Base-by-base conservation (phyloP, 768 basidiomycete genomes). In the Pluteus cervinus region DNA sequence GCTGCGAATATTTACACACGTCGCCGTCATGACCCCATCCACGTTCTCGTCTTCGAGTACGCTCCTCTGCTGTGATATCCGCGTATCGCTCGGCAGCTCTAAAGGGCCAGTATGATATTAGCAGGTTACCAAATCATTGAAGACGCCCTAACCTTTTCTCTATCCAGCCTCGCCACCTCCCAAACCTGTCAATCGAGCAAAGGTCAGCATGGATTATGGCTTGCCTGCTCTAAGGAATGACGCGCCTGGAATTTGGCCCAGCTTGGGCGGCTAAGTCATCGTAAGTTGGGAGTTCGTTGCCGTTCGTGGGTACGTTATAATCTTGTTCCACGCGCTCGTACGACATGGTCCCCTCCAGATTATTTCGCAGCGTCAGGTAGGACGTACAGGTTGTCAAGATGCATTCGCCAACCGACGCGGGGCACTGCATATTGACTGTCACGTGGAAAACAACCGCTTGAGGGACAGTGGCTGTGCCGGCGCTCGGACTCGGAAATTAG, bases 71-170 rank as follows among this genome's bases (percentile, higher is more conserved):
- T 3, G 79, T 72, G 25, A 81, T 51, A 47, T 84, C 82, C 15
- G 62, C 60, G 55, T 87, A 87, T 24, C 88, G 73, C 49, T 89
- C 87, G n/a, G 86, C 86, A 11, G 88, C 88, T 58, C 87, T 90
- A 46, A 38, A 36, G 33, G 40, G 26, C 42, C 39, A 37, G 14
- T 32, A 26, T 28, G 23, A 30, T 16, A 17, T 38, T 21, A 39
- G 25, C 41, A 20, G 23, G 36, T 25, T n/a, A 39, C 21, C 21
- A 16, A 33, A 6, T 37, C 4, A 18, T n/a, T 11, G 25, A 42
- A 28, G 37, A 28, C 33, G n/a, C 26, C 24, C 61, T 33, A 46
- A 81, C 86, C 87, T 73, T 58, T 90, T 91, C 64, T 91, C 87
- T 39, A 91, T 84, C 87, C 87, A 91, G 5, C 79, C 76, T 53